Base-by-base conservation (phyloP, 2,329 filamentous ascomycete genomes). In the Cordyceps sp. region DNA sequence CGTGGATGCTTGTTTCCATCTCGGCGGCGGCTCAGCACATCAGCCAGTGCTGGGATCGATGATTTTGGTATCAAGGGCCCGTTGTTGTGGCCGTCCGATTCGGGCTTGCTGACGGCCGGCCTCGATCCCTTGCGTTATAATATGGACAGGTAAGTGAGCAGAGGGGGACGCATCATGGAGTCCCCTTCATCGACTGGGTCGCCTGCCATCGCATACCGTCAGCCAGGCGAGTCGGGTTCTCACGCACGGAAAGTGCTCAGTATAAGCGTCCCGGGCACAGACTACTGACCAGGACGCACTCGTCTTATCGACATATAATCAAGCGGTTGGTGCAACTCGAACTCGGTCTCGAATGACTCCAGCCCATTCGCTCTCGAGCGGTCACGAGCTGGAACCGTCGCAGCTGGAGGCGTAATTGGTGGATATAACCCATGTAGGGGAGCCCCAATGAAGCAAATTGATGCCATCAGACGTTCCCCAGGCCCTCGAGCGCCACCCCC, bases 161-260 rank as follows among this genome's bases (percentile, higher is more conserved):
- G 39, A 33, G 35, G 37, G 33, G 14, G 38, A 41, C 10, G 24
- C 45, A 48, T 48, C 32, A 38, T 50, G 34, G 36, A 31, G 15
- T 17, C 29, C 10, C 10, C 13, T 31, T n/a, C n/a, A 25, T n/a
- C 23, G 19, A 18, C 16, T 29, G 31, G 14, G n/a, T 14, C 29
- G 23, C 23, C 35, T 36, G 25, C 29, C 27, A 29, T 17, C 30
- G 16, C 28, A 14, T 26, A n/a, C n/a, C n/a, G 33, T 41, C 25
- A 41, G 39, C 31, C n/a, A 23, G 18, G 20, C 26, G 10, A 28
- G 26, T 5, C 18, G 28, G 20, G 17, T 30, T 23, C 27, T 34
- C 33, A 26, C 33, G n/a, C 32, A 26, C 18, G 29, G 13, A 21
- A 13, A n/a, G n/a, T 33, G 19, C 20, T 22, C 27, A 35, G 30